Evolutionary conservation across 495 filamentous ascomycete species (phyloP).

Genomic region (Aspergillus leporis): DNA sequence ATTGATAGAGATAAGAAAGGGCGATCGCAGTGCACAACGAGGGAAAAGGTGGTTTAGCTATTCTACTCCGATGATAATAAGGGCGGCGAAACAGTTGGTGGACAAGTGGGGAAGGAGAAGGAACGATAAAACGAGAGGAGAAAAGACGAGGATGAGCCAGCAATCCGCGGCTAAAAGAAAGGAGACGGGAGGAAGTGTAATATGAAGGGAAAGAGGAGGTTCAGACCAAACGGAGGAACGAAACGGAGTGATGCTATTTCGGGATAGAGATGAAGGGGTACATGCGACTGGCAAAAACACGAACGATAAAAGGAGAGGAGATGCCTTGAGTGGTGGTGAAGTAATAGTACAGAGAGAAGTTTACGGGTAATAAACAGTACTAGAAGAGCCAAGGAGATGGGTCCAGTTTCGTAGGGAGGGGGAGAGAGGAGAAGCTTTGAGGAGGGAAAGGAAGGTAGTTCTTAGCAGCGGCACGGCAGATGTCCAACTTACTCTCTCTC

Average conservation of each 20-base stretch:
- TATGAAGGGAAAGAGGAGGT: conserved; percentile 1
- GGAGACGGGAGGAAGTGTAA: conserved; percentile 9
- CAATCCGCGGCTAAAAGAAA: conserved; percentile 18
- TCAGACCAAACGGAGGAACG: conserved; percentile 5
- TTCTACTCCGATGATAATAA: background rate
- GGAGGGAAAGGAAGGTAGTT: too few relatives aligned
- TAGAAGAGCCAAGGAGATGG: background rate
- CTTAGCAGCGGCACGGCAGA: too few relatives aligned
- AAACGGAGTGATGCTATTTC: conserved; percentile 7
- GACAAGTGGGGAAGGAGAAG: conserved; percentile 10
- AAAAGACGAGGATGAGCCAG: conserved; percentile 14
- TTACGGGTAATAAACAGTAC: background rate
- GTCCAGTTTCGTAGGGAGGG: too few relatives aligned
- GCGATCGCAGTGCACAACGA: conserved; percentile 1
- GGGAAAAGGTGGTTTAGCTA: background rate
- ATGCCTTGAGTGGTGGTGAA: background rate
- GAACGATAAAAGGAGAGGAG: conserved; percentile 8
- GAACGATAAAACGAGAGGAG: conserved; percentile 6
- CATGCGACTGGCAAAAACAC: conserved; percentile 18
- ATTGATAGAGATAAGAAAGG: conserved; percentile 9
- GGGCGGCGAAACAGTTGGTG: background rate
- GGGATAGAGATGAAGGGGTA: conserved; percentile 5
- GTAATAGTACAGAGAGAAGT: background rate
- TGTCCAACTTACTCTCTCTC: background rate
- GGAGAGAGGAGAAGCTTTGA: too few relatives aligned